These are phyloP conservation scores for Diatrype stigma DNA, from an alignment of 2,329 filamentous ascomycete species.

Conservation along the genomic window DNA sequence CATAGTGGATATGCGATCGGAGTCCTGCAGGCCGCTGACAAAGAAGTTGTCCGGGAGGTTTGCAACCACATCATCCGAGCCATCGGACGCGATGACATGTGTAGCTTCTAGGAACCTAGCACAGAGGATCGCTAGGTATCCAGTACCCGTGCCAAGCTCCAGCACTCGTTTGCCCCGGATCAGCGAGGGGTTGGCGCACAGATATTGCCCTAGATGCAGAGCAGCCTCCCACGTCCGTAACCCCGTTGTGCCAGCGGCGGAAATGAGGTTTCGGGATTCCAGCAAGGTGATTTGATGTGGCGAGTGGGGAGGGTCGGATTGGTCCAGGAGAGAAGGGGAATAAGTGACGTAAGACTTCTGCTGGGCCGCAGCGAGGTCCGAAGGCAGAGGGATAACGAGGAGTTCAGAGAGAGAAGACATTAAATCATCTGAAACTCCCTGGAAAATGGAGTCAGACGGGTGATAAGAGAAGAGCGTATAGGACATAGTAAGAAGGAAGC, in stretches of 20 bases:
- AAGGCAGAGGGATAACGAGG: constrained; percentile 58
- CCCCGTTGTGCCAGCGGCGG: constrained; percentile 69
- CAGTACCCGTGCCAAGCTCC: constrained; percentile 73
- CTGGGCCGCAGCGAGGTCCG: constrained; percentile 63
- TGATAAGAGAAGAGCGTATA: constrained; percentile 3
- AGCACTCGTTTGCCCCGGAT: constrained; percentile 57
- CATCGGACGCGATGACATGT: constrained; percentile 67
- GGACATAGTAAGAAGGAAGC: no score
- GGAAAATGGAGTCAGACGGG: constrained; percentile 22
- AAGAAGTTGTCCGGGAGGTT: constrained; percentile 64
- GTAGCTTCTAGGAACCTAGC: constrained; percentile 59
- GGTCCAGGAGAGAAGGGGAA: constrained; percentile 36
- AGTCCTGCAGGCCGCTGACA: constrained; percentile 59
- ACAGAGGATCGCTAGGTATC: constrained; percentile 70
- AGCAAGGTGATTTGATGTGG: constrained; percentile 53
- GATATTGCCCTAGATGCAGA: constrained; percentile 66
- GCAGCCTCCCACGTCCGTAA: constrained; percentile 79
- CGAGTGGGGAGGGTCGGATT: neutral
- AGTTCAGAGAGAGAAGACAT: constrained; percentile 65
- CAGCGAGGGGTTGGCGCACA: constrained; percentile 44
- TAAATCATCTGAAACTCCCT: constrained; percentile 83
- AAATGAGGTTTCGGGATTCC: constrained; percentile 65
- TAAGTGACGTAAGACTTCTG: constrained; percentile 75
- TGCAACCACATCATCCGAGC: constrained; percentile 67
- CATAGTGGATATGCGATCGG: constrained; percentile 41